Percentiles rank a stretch among this genome's conserved stretches.
These are phyloP conservation scores for Colletotrichum truncatum DNA, from an alignment of 2,329 filamentous ascomycete genomes.

Conservation along the genomic window DNA sequence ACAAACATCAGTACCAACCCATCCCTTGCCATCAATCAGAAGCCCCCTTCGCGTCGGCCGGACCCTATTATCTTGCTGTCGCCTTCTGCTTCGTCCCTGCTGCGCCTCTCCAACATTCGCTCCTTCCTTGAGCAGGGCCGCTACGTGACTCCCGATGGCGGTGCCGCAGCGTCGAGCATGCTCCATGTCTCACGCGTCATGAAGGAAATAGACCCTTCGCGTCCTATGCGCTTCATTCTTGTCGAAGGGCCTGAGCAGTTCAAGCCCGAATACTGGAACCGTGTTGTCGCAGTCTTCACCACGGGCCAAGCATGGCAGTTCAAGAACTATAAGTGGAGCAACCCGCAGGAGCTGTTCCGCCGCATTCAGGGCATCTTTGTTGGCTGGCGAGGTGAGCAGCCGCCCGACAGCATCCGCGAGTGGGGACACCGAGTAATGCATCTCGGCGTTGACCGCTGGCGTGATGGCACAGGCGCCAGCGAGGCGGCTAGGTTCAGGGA, in stretches of 20 bases:
- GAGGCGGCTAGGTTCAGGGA: conserved; percentile 80
- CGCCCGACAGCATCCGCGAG: conserved; percentile 79
- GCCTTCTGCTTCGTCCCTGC: conserved; percentile 91
- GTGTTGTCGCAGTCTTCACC: conserved; percentile 95
- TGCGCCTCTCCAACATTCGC: conserved; percentile 96
- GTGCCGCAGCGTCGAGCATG: conserved; percentile 77
- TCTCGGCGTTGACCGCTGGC: conserved; percentile 87
- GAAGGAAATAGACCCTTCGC: conserved; percentile 73
- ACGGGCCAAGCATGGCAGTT: conserved; percentile 99
- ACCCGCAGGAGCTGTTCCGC: conserved; percentile 87
- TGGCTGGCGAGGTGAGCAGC: conserved; percentile 86
- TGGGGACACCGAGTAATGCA: conserved; percentile 88
- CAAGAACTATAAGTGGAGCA: conserved; percentile 96
- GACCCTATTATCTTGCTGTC: conserved; percentile 97
- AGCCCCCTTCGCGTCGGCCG: conserved; percentile 58
- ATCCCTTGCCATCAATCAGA: conserved; percentile 63
- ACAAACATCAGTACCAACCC: conserved; percentile 51
- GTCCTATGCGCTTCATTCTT: conserved; percentile 90
- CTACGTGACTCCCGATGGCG: conserved; percentile 80
- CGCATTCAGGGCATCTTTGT: conserved; percentile 90
- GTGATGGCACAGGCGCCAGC: conserved; percentile 56
- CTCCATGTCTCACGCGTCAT: conserved; percentile 85
- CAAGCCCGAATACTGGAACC: conserved; percentile 97
- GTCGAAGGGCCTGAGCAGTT: conserved; percentile 94
- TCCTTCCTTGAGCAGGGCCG: conserved; percentile 88